A percentile compares a stretch with the other conserved stretches of the same genome.
Evolutionary conservation across 768 basidiomycete species (phyloP).

Genomic region (Boletus pseudo-olivaceus): DNA sequence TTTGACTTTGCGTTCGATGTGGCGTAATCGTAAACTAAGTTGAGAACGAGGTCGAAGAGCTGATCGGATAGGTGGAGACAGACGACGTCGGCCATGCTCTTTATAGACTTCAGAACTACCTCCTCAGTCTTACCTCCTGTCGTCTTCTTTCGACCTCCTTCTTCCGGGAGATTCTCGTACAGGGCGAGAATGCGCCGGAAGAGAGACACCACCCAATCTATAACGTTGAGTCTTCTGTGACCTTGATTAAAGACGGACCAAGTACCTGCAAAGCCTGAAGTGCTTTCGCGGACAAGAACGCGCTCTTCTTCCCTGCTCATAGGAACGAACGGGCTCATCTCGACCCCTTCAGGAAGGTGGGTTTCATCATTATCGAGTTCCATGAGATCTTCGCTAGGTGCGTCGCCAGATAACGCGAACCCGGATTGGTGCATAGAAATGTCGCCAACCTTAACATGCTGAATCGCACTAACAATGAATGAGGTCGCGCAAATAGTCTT

Average conservation of each 20-base stretch:
- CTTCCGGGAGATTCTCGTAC: slow-evolving; percentile 92
- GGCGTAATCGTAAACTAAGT: slow-evolving; percentile 80
- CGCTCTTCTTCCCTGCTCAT: slow-evolving; percentile 65
- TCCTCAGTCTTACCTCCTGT: slow-evolving; percentile 84
- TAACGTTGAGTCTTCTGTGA: neutral
- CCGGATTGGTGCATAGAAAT: slow-evolving; percentile 61
- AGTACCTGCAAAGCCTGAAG: slow-evolving; percentile 71
- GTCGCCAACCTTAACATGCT: slow-evolving; percentile 76
- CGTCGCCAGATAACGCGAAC: slow-evolving; percentile 50
- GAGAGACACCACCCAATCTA: slow-evolving; percentile 79
- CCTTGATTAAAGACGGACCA: slow-evolving; percentile 6
- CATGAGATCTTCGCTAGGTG: slow-evolving; percentile 53
- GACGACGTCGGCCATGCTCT: slow-evolving; percentile 76
- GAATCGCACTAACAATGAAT: slow-evolving; percentile 71
- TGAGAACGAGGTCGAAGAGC: slow-evolving; percentile 82
- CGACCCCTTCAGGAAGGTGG: slow-evolving; percentile 49
- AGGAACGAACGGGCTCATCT: slow-evolving; percentile 31
- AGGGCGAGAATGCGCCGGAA: slow-evolving; percentile 76
- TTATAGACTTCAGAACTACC: slow-evolving; percentile 70
- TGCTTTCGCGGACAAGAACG: slow-evolving; percentile 72
- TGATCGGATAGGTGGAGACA: slow-evolving; percentile 62
- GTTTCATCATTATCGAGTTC: slow-evolving; percentile 45
- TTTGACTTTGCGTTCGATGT: slow-evolving; percentile 90
- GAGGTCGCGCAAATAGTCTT: slow-evolving; percentile 79
- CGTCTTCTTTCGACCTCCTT: slow-evolving; percentile 81